Evolutionary conservation across 108 stramenopile species (phyloP).

Genomic region (Fistulifera solaris): DNA sequence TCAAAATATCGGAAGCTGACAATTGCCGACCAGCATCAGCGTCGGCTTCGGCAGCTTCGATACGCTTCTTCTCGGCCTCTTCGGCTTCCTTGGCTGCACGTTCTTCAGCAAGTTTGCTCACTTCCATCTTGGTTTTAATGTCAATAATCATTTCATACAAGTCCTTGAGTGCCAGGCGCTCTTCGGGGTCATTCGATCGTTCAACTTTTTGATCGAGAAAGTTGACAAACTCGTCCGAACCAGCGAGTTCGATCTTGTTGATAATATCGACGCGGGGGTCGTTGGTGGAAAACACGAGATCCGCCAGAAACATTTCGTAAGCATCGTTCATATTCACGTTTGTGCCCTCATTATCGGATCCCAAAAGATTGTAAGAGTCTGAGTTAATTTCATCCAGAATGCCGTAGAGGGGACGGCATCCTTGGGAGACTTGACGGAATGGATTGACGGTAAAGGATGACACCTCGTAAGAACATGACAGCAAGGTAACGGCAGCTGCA

Average conservation of each 20-base stretch:
- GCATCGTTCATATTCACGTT: constrained; percentile 51
- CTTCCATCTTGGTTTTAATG: constrained; percentile 49
- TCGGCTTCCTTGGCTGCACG: constrained; percentile 52
- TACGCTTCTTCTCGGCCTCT: constrained; percentile 41
- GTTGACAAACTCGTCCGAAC: constrained; percentile 43
- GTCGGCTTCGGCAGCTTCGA: constrained; percentile 48
- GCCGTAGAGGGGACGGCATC: constrained; percentile 21
- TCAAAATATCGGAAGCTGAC: constrained; percentile 62
- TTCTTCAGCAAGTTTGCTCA: constrained; percentile 53
- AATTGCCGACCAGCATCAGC: constrained; percentile 53
- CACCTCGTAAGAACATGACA: too few relatives aligned
- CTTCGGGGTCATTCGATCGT: constrained; percentile 63
- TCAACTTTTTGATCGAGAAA: constrained; percentile 63
- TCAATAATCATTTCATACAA: constrained; percentile 71
- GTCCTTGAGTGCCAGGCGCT: constrained; percentile 60
- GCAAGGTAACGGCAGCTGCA: too few relatives aligned
- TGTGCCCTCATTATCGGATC: constrained; percentile 18
- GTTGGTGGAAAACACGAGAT: constrained; percentile 82
- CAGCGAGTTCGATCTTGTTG: constrained; percentile 61
- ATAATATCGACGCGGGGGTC: constrained; percentile 83
- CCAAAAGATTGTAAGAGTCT: constrained; percentile 60
- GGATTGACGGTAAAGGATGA: too few relatives aligned
- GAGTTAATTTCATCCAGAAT: constrained; percentile 77
- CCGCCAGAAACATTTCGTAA: constrained; percentile 78
- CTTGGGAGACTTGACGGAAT: too few relatives aligned